Percentiles rank a stretch among this genome's conserved stretches.
phyloP scores from a whole-genome alignment of 148 eudicot genomes.

The Salicornia ramosissima region DNA sequence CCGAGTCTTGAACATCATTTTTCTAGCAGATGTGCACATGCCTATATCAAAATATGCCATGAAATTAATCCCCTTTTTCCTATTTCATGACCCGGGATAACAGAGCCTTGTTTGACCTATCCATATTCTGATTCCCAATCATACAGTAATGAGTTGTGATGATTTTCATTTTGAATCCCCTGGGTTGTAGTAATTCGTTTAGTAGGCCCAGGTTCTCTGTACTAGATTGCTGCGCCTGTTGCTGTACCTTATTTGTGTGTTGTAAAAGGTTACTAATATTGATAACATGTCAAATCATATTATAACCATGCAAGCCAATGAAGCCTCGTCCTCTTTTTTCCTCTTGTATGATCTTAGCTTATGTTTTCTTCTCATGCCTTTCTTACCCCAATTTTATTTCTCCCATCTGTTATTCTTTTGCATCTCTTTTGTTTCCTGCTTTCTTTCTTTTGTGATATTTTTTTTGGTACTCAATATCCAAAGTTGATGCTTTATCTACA shows the following conservation, averaged over 20 bases:
- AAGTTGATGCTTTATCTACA: not conserved
- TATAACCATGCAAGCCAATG: slow-evolving; percentile 4
- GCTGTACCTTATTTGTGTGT: not conserved
- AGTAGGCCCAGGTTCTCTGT: slow-evolving; percentile 19
- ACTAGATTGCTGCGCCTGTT: slow-evolving; percentile 6
- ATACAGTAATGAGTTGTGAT: slow-evolving; percentile 15
- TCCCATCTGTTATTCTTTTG: not conserved
- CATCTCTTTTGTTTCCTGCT: not conserved
- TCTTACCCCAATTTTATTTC: not conserved
- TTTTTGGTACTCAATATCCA: not conserved
- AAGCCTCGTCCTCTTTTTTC: not conserved
- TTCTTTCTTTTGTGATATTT: not conserved
- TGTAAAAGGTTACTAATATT: slow-evolving; percentile 14
- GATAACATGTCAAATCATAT: slow-evolving; percentile 8
- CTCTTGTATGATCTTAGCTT: not conserved
- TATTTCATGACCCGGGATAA: slow-evolving; percentile 16
- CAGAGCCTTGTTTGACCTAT: slow-evolving; percentile 13
- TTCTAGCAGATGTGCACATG: slow-evolving; percentile 20
- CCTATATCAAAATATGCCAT: slow-evolving; percentile 2
- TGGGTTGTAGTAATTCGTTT: slow-evolving; percentile 20
- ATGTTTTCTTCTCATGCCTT: not conserved
- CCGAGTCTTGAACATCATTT: slow-evolving; percentile 12
- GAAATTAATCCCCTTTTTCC: slow-evolving; percentile 16
- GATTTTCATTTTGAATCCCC: slow-evolving; percentile 18
- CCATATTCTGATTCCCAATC: slow-evolving; percentile 19